Base-by-base conservation (phyloP, 441 rosid species). In the Populus hybrid region DNA sequence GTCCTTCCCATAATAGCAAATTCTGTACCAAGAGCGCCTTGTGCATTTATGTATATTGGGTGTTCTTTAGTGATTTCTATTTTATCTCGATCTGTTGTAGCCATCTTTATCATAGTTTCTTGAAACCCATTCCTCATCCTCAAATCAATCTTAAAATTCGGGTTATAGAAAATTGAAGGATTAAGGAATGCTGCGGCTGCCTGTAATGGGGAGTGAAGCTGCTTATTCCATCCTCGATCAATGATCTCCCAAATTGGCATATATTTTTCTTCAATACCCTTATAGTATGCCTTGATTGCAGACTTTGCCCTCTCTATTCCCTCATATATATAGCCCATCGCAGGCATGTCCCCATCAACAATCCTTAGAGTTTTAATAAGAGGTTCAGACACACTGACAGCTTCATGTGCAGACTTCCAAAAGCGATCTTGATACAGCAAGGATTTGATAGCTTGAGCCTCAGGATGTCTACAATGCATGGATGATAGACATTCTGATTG, bases 1-100 rank as follows among this genome's bases (percentile, higher is more conserved):
- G 86, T 85, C 83, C 93, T 86, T 73, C 93, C 93, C 86, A 88
- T 78, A 81, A 90, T 77, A 14, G 92, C 90, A 82, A 90, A 87
- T 63, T 88, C 89, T 2, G 89, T 90, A 77, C 90, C 90, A 7
- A 90, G 85, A 57, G 92, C 92, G 21, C 89, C 94, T 54, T 87
- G 89, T 11, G 85, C 88, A 65, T 85, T 85, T 40, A 90, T 79
- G 73, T 88, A 90, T 34, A 73, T 36, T 0, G 92, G 90, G 82
- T 87, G 88, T 73, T 87, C 92, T 83, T 84, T 88, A 14, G 94
- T 85, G 57, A 90, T 85, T 70, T 86, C 87, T 40, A 77, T 82
- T 84, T 87, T 90, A 61, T 85, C 89, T 69, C 79, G 81, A 14
- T 88, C 88, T 2, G 85, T 76, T 34, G 71, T 77, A 32, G 86